Percentiles rank a stretch among this genome's conserved stretches.
Conservation (phyloP, 73 alveolate species). For the Tetrahymena elliotti region DNA sequence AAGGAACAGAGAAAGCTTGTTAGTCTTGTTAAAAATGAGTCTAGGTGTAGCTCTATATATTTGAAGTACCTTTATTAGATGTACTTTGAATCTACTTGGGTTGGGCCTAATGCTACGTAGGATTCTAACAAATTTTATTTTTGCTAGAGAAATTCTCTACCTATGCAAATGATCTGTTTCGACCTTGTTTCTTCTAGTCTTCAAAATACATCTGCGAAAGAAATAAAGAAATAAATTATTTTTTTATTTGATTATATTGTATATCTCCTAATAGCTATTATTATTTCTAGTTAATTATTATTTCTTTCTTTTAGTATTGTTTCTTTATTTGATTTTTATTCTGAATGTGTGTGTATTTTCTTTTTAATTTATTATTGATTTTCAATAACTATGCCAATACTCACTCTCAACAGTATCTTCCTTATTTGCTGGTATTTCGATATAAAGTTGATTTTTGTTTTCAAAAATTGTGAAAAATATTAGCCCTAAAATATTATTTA, state of each 20-base stretch:
- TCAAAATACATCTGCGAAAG: not conserved
- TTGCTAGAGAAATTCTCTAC: not conserved
- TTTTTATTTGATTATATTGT: not conserved
- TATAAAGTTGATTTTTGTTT: not conserved
- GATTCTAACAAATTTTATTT: not conserved
- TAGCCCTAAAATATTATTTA: not conserved
- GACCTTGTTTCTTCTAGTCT: not conserved
- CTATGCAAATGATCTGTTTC: constrained; percentile 1
- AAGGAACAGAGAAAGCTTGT: not conserved
- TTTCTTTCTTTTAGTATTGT: not conserved
- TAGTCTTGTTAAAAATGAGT: not conserved
- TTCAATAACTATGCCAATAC: not conserved
- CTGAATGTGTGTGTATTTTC: not conserved
- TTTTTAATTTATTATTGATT: not conserved
- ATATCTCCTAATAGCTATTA: not conserved
- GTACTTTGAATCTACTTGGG: not conserved
- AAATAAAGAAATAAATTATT: not conserved
- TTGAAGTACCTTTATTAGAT: not conserved
- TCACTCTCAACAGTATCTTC: not conserved
- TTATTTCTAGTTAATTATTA: not conserved
- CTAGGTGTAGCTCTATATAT: not conserved
- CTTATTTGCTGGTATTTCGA: not conserved
- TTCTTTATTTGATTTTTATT: not conserved
- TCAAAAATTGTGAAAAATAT: not conserved
- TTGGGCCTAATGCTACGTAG: not conserved